Percentiles rank a stretch among this genome's conserved stretches.
Evolutionary conservation across 1,139 yeast species (phyloP).

Genomic region (Candida gigantensis): DNA sequence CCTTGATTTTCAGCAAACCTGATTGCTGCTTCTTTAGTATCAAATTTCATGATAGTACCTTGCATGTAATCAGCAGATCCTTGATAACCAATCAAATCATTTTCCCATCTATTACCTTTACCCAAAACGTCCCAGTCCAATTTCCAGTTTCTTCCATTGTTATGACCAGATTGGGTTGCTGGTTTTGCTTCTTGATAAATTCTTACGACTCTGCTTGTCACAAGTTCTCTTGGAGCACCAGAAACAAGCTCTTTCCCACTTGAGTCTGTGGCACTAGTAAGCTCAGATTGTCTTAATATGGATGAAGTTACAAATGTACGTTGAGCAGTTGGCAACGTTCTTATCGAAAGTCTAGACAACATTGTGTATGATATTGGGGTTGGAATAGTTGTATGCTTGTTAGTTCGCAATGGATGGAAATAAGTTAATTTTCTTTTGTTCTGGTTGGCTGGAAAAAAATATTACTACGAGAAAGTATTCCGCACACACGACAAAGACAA

Average conservation of each 20-base stretch:
- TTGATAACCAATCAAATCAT: conserved; percentile 85
- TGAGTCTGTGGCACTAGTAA: conserved; percentile 14
- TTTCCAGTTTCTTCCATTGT: conserved; percentile 64
- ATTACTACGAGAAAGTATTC: no score
- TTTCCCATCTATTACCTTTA: conserved; percentile 85
- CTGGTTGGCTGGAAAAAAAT: conserved; percentile 18
- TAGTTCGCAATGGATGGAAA: not conserved
- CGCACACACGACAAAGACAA: no score
- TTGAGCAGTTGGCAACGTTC: conserved; percentile 15
- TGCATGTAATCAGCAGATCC: conserved; percentile 84
- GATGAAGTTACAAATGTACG: conserved; percentile 26
- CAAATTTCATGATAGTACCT: conserved; percentile 77
- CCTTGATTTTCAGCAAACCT: conserved; percentile 83
- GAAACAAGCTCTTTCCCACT: conserved; percentile 60
- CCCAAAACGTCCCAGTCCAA: conserved; percentile 83
- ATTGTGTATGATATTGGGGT: conserved; percentile 13
- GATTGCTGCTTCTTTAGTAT: conserved; percentile 74
- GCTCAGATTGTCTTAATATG: conserved; percentile 19
- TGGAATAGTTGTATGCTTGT: not conserved
- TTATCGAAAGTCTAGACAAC: conserved; percentile 25
- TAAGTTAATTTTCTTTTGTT: conserved; percentile 12
- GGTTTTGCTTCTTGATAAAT: conserved; percentile 77
- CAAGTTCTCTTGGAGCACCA: conserved; percentile 77
- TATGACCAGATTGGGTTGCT: conserved; percentile 77
- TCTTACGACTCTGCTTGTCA: conserved; percentile 68